These are phyloP conservation scores for Fusarium domesticum DNA, from an alignment of 2,329 filamentous ascomycete species.

Conservation along the genomic window DNA sequence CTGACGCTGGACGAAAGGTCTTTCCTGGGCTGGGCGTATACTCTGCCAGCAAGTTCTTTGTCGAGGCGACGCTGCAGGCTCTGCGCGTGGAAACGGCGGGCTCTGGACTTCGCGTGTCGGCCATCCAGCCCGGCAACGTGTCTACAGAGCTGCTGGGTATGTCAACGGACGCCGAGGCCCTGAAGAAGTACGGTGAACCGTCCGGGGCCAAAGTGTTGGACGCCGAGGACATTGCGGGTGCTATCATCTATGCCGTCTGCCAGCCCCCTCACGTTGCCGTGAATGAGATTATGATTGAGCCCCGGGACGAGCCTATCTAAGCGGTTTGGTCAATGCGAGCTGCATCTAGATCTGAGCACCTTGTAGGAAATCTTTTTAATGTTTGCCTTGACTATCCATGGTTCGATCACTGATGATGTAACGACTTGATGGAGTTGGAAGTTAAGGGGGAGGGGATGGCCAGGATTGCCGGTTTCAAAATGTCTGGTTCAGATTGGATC, in stretches of 20 bases:
- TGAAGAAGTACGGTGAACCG: slow-evolving; percentile 76
- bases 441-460: slow-evolving; percentile 12
- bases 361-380: too few relatives aligned
- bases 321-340: neutral
- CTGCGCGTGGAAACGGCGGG: slow-evolving; percentile 74
- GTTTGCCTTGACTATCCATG: slow-evolving; percentile 3
- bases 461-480: slow-evolving; percentile 22
- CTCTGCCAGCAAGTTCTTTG: slow-evolving; percentile 81
- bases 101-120: slow-evolving; percentile 68
- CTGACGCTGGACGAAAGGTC: slow-evolving; percentile 76
- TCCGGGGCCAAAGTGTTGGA: slow-evolving; percentile 73
- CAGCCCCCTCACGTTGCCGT: slow-evolving; percentile 75
- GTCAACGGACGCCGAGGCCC: slow-evolving; percentile 71
- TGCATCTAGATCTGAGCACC: slow-evolving; percentile 18
- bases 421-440: slow-evolving; percentile 21
- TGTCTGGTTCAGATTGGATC: slow-evolving; percentile 14
- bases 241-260: slow-evolving; percentile 70
- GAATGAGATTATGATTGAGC: slow-evolving; percentile 78
- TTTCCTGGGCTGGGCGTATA: slow-evolving; percentile 81
- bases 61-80: slow-evolving; percentile 75
- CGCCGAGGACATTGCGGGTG: slow-evolving; percentile 66
- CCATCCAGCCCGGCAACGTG: slow-evolving; percentile 74
- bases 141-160: slow-evolving; percentile 70
- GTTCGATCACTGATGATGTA: slow-evolving; percentile 18
- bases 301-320: slow-evolving; percentile 70